Conservation (phyloP, 176 grass and related monocot genomes). For the Ensete glaucum region DNA sequence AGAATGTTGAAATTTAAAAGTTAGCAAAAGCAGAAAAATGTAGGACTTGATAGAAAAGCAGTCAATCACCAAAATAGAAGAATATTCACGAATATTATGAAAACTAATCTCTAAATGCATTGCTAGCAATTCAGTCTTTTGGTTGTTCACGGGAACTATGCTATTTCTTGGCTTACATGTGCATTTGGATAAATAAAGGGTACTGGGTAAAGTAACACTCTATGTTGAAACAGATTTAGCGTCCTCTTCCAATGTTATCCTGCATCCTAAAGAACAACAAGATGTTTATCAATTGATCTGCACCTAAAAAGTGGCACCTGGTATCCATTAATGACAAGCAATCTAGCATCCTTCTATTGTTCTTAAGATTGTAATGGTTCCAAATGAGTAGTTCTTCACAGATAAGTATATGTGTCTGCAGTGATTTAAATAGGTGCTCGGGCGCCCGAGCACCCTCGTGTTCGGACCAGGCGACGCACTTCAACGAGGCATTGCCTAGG, state of each 20-base stretch:
- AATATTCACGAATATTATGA: neutral
- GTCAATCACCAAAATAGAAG: neutral
- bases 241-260: no score
- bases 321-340: neutral
- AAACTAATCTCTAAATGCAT: neutral
- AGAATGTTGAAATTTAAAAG: neutral
- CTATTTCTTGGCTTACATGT: neutral
- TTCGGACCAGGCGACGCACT: no score
- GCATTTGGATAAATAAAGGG: neutral
- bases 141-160: no score
- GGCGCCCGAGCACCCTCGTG: no score
- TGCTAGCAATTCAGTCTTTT: neutral
- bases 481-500: no score
- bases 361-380: neutral
- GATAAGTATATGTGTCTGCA: no score
- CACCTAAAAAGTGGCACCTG: neutral
- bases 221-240: no score
- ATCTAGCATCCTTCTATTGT: neutral
- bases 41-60: neutral
- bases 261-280: no score
- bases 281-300: neutral
- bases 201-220: neutral
- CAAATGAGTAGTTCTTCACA: neutral
- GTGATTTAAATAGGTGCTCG: no score
- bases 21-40: constrained; percentile 7